phyloP scores from a whole-genome alignment of 2,329 filamentous ascomycete species.

The Tympanopsis confertula region DNA sequence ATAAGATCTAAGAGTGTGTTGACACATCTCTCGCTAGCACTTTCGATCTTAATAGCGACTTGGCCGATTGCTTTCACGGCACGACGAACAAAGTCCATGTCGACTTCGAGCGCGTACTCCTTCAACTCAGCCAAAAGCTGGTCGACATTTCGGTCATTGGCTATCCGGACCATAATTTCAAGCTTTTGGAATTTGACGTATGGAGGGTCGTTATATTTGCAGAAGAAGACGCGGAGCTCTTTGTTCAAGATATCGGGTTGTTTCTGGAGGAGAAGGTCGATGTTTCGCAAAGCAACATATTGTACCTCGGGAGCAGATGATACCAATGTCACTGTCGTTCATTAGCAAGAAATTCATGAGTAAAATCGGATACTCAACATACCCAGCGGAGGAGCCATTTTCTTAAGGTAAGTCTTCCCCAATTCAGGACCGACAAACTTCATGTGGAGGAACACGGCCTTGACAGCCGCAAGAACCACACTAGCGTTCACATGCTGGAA shows the following conservation, averaged over 20 bases:
- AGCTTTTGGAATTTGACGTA: slow-evolving; percentile 97
- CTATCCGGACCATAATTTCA: slow-evolving; percentile 98
- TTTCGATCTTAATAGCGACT: slow-evolving; percentile 96
- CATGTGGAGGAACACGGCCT: slow-evolving; percentile 97
- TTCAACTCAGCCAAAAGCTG: slow-evolving; percentile 88
- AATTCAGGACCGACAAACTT: slow-evolving; percentile 67
- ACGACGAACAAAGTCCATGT: slow-evolving; percentile 95
- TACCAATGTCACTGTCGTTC: slow-evolving; percentile 64
- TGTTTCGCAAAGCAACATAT: slow-evolving; percentile 91
- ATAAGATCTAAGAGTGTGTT: slow-evolving; percentile 88
- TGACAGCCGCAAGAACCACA: slow-evolving; percentile 93
- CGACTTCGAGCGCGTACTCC: slow-evolving; percentile 94
- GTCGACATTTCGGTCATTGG: slow-evolving; percentile 92
- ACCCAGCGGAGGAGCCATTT: slow-evolving; percentile 84
- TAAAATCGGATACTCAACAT: neutral
- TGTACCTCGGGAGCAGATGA: slow-evolving; percentile 94
- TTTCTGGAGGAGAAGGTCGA: slow-evolving; percentile 87
- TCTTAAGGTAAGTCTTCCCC: slow-evolving; percentile 80
- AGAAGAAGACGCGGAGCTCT: slow-evolving; percentile 96
- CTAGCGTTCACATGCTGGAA: slow-evolving; percentile 98
- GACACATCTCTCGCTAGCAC: slow-evolving; percentile 87
- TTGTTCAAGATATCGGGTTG: slow-evolving; percentile 95
- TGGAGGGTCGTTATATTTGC: slow-evolving; percentile 97
- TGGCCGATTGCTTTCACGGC: slow-evolving; percentile 95
- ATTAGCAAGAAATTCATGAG: neutral